Base-by-base conservation (phyloP, 1,139 yeast genomes). In the Yamadazyma taylorii region DNA sequence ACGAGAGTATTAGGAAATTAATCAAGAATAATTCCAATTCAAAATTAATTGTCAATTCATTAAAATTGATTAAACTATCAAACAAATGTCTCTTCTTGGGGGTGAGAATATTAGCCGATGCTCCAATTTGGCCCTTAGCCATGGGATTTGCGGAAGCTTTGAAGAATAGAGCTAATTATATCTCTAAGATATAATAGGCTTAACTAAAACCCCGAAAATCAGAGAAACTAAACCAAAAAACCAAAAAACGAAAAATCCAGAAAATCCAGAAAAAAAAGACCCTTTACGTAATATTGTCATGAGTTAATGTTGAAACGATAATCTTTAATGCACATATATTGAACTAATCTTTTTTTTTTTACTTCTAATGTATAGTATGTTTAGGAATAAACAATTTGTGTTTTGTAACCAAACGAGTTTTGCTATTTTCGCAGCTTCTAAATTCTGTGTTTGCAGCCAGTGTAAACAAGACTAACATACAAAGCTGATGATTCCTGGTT, bases 71-170 rank as follows among this genome's bases (percentile, higher is more conserved):
- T 14, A 48, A 47, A 29, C 61, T 83, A 27, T 76, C 85, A 7
- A 66, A 74, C 19, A 74, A 79, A 50, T 72, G 79, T 21, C 59
- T 83, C 35, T 79, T 80, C 42, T 60, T 84, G 38, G 92, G 92
- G 21, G 83, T 84, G 11, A 66, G 88, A 44, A 78, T 84, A 23
- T 66, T 85, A 38, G 87, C 88, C 2, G 89, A 84, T 62, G 88
- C 89, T 0, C 90, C 92, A 2, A 82, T 84, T 12, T 84, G 92
- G 92, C 90, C 92, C 1, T 73, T 82, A 38, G 85, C 88, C 1
- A 66, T 83, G 58, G 75, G 82, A 13, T 81, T 83, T 61, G 89
- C 89, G 0, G 89, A 82, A 53, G 88, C 87, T 4, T 66, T 84
- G 51, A 82, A 81, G 54, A 73, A 80, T 27, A 73, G 89, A 53